These are phyloP conservation scores for Apostasia ramifera DNA, from an alignment of 106 monocot genomes.

Conservation along the genomic window DNA sequence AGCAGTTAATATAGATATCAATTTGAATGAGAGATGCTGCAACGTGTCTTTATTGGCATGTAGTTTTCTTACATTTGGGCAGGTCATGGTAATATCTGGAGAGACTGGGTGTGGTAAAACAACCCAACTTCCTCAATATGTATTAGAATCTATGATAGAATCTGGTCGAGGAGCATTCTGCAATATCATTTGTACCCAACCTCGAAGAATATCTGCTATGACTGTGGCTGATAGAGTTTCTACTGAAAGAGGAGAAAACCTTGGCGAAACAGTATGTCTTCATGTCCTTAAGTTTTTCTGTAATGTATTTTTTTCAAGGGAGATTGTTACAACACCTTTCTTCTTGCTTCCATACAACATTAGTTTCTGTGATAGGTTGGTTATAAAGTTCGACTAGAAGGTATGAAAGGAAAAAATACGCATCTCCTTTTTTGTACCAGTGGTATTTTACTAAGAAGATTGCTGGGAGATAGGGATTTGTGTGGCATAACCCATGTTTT, in stretches of 20 bases:
- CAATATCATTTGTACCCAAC: conserved; percentile 97
- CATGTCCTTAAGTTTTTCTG: not conserved
- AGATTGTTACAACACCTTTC: conserved; percentile 15
- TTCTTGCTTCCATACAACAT: conserved; percentile 36
- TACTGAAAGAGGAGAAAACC: conserved; percentile 87
- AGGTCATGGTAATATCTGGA: conserved; percentile 97
- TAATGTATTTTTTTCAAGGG: conserved; percentile 7
- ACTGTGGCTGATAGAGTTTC: conserved; percentile 96
- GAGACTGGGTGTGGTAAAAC: conserved; percentile 99
- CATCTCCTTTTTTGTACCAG: conserved; percentile 99
- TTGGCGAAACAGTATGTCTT: conserved; percentile 81
- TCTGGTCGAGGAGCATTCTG: conserved; percentile 99
- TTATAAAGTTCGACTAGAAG: conserved; percentile 99
- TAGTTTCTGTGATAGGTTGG: conserved; percentile 81
- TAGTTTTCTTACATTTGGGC: conserved; percentile 2
- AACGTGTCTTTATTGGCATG: not conserved
- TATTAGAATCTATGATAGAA: conserved; percentile 93
- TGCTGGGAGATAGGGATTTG: conserved; percentile 85
- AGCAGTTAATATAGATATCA: too few relatives aligned
- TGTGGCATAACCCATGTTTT: conserved; percentile 97
- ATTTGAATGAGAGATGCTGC: too few relatives aligned
- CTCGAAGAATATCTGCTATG: conserved; percentile 99
- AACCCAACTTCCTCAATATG: conserved; percentile 96
- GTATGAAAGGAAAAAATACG: conserved; percentile 98
- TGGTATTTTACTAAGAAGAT: conserved; percentile 96